A percentile compares a stretch with the other conserved stretches of the same genome.
Evolutionary conservation across 257 asterid genomes (phyloP).

Genomic region (Coffea eugenioides): DNA sequence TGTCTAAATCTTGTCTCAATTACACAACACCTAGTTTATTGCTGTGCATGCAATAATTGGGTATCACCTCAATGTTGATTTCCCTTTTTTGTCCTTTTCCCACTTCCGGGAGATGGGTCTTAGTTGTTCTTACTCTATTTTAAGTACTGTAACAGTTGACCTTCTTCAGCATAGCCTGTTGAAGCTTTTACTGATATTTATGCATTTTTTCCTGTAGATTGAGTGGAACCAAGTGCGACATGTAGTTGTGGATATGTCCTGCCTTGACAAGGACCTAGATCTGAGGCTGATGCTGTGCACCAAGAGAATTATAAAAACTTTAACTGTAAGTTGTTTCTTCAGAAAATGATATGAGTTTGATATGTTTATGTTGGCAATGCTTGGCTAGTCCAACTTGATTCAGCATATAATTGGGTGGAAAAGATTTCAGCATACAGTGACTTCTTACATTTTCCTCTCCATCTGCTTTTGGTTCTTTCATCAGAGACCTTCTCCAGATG

Average conservation of each 20-base stretch:
- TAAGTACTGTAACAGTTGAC: not conserved
- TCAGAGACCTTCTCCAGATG: not conserved
- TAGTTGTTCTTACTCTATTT: not conserved
- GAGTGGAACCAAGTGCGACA: slow-evolving; percentile 44
- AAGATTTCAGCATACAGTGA: not conserved
- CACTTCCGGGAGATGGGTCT: not conserved
- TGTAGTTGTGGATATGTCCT: slow-evolving; percentile 47
- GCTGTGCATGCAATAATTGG: not conserved
- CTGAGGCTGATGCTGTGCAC: slow-evolving; percentile 47
- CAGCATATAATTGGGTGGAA: not conserved
- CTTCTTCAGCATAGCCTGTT: slow-evolving; percentile 8
- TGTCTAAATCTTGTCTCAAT: not conserved
- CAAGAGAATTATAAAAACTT: slow-evolving; percentile 28
- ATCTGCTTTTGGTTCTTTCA: too few relatives aligned
- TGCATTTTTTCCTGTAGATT: slow-evolving; percentile 24
- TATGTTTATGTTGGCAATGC: not conserved
- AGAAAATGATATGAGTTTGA: not conserved
- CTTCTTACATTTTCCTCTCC: not conserved
- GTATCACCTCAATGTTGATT: not conserved
- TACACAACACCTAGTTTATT: not conserved
- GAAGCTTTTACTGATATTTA: slow-evolving; percentile 1
- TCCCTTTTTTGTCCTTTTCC: not conserved
- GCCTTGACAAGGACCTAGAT: slow-evolving; percentile 43
- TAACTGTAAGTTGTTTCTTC: slow-evolving; percentile 33
- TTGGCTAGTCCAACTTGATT: not conserved